Evolutionary conservation across 2,329 filamentous ascomycete genomes (phyloP).

Genomic region (Pseudogymnoascus destructans): DNA sequence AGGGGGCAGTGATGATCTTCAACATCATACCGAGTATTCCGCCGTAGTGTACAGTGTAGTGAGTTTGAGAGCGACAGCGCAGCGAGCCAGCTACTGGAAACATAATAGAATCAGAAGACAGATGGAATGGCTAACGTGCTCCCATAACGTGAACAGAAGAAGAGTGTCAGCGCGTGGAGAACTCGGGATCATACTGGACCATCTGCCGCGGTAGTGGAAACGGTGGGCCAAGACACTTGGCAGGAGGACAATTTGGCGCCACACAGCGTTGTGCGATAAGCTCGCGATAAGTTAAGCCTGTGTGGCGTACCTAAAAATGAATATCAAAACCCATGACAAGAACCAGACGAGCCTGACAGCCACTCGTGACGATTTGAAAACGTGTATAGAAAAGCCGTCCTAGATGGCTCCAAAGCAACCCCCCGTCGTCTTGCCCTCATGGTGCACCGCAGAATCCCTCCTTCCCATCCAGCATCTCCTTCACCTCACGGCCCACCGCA

Average conservation of each 20-base stretch:
- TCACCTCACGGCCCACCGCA: slow-evolving; percentile 63
- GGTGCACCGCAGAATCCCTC: slow-evolving; percentile 21
- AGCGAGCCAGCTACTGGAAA: not conserved
- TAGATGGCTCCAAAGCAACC: slow-evolving; percentile 6
- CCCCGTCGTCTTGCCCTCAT: not conserved
- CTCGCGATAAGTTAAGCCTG: not conserved
- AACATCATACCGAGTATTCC: not conserved
- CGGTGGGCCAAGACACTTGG: not conserved
- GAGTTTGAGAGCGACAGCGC: not conserved
- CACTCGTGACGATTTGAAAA: not conserved
- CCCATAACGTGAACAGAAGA: not conserved
- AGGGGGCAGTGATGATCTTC: not conserved
- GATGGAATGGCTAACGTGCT: not conserved
- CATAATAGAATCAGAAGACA: not conserved
- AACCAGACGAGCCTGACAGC: not conserved
- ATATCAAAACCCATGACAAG: slow-evolving; percentile 6
- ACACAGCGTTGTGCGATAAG: not conserved
- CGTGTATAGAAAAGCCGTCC: not conserved
- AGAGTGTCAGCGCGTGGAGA: not conserved
- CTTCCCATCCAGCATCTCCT: slow-evolving; percentile 41
- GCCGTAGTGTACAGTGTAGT: not conserved
- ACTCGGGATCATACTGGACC: not conserved
- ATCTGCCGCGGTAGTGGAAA: not conserved
- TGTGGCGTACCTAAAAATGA: slow-evolving; percentile 5
- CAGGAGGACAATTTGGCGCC: slow-evolving; percentile 1